These are phyloP conservation scores for Hemerocallis citrina DNA, from an alignment of 106 monocot species.

Conservation along the genomic window DNA sequence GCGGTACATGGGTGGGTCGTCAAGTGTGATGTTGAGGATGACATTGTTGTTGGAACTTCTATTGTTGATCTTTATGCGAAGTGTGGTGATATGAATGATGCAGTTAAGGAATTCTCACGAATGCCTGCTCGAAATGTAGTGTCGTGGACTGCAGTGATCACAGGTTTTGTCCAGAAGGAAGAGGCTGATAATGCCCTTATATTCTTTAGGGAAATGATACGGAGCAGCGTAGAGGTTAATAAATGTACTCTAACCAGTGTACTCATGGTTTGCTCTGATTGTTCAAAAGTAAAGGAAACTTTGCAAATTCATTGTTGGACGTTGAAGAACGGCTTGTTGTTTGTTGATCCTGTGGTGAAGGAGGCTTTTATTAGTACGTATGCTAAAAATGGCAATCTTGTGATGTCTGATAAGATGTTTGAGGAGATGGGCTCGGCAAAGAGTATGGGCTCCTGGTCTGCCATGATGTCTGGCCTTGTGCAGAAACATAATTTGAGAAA, in stretches of 20 bases:
- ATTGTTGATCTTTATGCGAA: too few species aligned
- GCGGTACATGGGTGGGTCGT: constrained; percentile 46
- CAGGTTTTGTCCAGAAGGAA: constrained; percentile 44
- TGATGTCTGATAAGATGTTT: constrained; percentile 40
- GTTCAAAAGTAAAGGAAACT: constrained; percentile 16
- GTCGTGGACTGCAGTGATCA: constrained; percentile 63
- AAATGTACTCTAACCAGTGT: constrained; percentile 57
- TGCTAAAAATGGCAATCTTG: constrained; percentile 30
- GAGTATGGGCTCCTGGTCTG: constrained; percentile 32
- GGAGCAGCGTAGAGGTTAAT: constrained; percentile 27
- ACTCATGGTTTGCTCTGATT: constrained; percentile 42
- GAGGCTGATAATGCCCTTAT: constrained; percentile 11
- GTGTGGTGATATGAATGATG: too few species aligned
- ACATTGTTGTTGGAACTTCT: constrained; percentile 47
- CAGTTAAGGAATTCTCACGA: constrained; percentile 37
- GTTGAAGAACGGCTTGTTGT: constrained; percentile 40
- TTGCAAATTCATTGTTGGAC: constrained; percentile 47
- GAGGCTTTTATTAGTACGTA: constrained; percentile 50
- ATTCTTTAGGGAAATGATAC: constrained; percentile 36
- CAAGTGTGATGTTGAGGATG: constrained; percentile 31
- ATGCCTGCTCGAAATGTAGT: constrained; percentile 65
- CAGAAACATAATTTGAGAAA: constrained; percentile 12
- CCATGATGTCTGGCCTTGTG: constrained; percentile 45
- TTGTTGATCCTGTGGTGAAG: constrained; percentile 26
- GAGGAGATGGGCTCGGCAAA: constrained; percentile 20